These are phyloP conservation scores for Botrytis deweyae DNA, from an alignment of 2,329 filamentous ascomycete genomes.

Conservation along the genomic window DNA sequence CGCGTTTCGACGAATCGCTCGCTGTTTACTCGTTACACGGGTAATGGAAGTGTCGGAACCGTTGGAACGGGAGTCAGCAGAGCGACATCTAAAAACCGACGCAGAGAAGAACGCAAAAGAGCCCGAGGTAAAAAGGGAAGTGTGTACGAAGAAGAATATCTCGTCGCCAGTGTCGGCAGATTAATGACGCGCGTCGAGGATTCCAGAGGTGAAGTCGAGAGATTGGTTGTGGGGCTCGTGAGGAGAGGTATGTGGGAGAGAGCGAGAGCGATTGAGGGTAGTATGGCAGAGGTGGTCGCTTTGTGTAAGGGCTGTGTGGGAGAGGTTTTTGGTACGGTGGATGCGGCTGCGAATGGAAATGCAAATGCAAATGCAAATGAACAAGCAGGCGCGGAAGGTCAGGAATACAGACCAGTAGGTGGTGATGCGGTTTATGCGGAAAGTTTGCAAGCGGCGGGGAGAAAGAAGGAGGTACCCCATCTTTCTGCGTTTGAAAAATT, in stretches of 20 bases:
- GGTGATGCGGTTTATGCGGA: slow-evolving; percentile 40
- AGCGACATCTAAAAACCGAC: slow-evolving; percentile 82
- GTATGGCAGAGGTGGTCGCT: slow-evolving; percentile 72
- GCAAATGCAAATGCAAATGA: neutral
- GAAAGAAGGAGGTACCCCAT: slow-evolving; percentile 36
- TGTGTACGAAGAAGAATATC: slow-evolving; percentile 96
- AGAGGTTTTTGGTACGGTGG: slow-evolving; percentile 62
- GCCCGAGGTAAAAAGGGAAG: slow-evolving; percentile 94
- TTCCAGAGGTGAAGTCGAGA: slow-evolving; percentile 66
- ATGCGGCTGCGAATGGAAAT: neutral
- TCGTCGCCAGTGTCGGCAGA: slow-evolving; percentile 81
- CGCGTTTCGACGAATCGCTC: slow-evolving; percentile 79
- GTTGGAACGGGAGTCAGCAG: slow-evolving; percentile 71
- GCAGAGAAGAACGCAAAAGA: slow-evolving; percentile 90
- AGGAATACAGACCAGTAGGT: slow-evolving; percentile 36
- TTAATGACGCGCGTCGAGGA: slow-evolving; percentile 80
- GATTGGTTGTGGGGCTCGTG: slow-evolving; percentile 74
- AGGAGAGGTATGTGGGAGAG: slow-evolving; percentile 84
- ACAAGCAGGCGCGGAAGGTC: slow-evolving; percentile 8
- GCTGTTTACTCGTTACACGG: slow-evolving; percentile 90
- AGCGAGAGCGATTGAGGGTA: slow-evolving; percentile 71
- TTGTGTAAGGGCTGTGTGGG: slow-evolving; percentile 64
- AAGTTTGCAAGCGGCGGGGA: slow-evolving; percentile 36
- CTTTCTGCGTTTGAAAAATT: slow-evolving; percentile 46
- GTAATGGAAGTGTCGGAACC: slow-evolving; percentile 57